Conservation (phyloP, 1,139 yeast species). For the Candida albicans region DNA sequence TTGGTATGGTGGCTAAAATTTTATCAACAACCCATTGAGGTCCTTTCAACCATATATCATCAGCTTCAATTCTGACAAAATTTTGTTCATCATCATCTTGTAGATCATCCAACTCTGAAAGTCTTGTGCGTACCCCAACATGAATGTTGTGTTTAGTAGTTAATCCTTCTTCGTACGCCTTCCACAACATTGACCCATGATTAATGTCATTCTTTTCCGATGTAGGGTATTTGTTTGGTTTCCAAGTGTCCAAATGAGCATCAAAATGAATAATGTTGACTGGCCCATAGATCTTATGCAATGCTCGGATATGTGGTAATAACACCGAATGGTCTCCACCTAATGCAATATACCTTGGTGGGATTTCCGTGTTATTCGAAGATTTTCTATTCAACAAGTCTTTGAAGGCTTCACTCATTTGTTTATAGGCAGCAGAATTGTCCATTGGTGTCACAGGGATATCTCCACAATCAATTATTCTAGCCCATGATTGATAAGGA, state of each 20-base stretch:
- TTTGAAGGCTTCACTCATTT: constrained; percentile 68
- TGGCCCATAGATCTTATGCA: constrained; percentile 59
- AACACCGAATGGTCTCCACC: constrained; percentile 82
- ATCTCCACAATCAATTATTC: constrained; percentile 75
- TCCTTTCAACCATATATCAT: constrained; percentile 68
- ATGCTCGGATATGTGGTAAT: constrained; percentile 67
- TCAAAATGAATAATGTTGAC: constrained; percentile 73
- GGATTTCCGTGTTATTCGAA: constrained; percentile 21
- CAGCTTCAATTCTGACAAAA: constrained; percentile 63
- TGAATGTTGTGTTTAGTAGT: constrained; percentile 60
- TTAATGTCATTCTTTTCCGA: constrained; percentile 63
- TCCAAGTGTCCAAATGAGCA: constrained; percentile 81
- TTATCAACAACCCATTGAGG: constrained; percentile 51
- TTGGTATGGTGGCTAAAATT: constrained; percentile 52
- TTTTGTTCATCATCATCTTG: constrained; percentile 64
- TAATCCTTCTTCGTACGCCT: constrained; percentile 68
- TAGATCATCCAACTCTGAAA: constrained; percentile 63
- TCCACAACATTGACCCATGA: constrained; percentile 83
- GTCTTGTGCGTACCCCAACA: constrained; percentile 70
- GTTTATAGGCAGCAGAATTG: constrained; percentile 63
- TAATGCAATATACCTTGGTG: constrained; percentile 66
- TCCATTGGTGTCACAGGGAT: constrained; percentile 81
- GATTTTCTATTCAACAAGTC: constrained; percentile 44
- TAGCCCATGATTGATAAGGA: constrained; percentile 70
- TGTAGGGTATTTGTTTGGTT: constrained; percentile 64